These are phyloP conservation scores for Aspergillus hancockii DNA, from an alignment of 495 filamentous ascomycete genomes.

Conservation along the genomic window DNA sequence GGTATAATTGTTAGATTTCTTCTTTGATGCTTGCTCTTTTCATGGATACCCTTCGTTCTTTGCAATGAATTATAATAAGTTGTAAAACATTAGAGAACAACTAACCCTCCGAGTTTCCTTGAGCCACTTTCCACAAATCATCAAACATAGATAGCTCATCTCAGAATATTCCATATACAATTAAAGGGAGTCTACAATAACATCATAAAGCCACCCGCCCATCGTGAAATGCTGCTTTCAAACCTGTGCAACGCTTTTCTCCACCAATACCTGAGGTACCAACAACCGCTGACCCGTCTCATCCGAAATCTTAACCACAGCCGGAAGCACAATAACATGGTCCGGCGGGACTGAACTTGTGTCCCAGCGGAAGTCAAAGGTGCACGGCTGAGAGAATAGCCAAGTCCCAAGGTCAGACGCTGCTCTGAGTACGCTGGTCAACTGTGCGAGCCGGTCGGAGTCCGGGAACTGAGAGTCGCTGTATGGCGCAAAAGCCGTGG, in stretches of 20 bases:
- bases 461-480: constrained; percentile 15
- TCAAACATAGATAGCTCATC: background rate
- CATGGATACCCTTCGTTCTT: background rate
- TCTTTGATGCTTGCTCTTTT: background rate
- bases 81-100: background rate
- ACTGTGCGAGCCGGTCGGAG: constrained; percentile 16
- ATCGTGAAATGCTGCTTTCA: too few relatives aligned
- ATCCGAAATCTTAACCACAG: constrained; percentile 24
- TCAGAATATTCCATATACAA: background rate
- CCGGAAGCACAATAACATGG: constrained; percentile 19
- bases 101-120: too few relatives aligned
- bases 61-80: background rate
- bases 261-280: constrained; percentile 17
- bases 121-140: too few relatives aligned
- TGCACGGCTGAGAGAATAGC: constrained; percentile 31
- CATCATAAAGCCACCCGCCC: background rate
- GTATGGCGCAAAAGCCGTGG: constrained; percentile 22
- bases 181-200: background rate
- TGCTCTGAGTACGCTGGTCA: constrained; percentile 18
- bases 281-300: constrained; percentile 22
- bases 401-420: constrained; percentile 25
- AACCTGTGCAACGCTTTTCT: constrained; percentile 5
- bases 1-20: background rate
- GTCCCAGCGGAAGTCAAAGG: constrained; percentile 24
- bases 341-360: background rate